Evolutionary conservation across 805 yeast species (phyloP).

Genomic region (Lipomyces sp.): DNA sequence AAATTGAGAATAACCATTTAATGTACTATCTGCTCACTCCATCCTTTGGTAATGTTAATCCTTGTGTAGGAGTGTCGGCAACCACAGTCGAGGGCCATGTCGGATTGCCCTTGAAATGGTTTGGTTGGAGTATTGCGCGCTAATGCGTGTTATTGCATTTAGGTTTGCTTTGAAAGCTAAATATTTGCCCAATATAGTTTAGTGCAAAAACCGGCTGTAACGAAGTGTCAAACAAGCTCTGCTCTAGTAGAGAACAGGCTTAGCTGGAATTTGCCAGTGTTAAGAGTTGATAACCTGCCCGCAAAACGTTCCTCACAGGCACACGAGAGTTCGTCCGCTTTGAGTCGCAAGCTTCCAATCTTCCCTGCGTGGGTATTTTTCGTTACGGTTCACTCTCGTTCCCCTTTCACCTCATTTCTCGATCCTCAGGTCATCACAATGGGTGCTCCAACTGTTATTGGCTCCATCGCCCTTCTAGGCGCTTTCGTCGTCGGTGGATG

Average conservation of each 20-base stretch:
- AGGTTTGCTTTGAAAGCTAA: not conserved
- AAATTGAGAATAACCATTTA: not conserved
- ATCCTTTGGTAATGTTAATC: too few relatives aligned
- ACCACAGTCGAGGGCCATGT: too few relatives aligned
- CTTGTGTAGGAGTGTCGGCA: too few relatives aligned
- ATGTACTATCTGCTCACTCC: not conserved
- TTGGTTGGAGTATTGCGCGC: too few relatives aligned
- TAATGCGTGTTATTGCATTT: not conserved
- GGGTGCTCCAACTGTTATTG: slow-evolving; percentile 40
- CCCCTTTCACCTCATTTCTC: slow-evolving; percentile 13
- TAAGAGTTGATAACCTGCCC: too few relatives aligned
- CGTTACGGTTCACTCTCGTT: too few relatives aligned
- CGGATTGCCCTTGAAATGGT: too few relatives aligned
- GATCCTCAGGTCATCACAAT: slow-evolving; percentile 18
- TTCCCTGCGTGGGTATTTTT: not conserved
- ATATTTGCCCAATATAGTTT: not conserved
- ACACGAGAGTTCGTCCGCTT: slow-evolving; percentile 8
- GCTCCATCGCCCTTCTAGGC: slow-evolving; percentile 44
- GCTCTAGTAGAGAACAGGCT: not conserved
- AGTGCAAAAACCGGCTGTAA: not conserved
- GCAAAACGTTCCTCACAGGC: not conserved
- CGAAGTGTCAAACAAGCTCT: not conserved
- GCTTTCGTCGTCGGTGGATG: slow-evolving; percentile 48
- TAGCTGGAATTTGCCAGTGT: not conserved
- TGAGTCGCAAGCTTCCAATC: not conserved